Percentiles rank a stretch among this genome's conserved stretches.
These are phyloP conservation scores for Saccharomycopsis oosterbeekiorum DNA, from an alignment of 805 yeast genomes.

Conservation along the genomic window DNA sequence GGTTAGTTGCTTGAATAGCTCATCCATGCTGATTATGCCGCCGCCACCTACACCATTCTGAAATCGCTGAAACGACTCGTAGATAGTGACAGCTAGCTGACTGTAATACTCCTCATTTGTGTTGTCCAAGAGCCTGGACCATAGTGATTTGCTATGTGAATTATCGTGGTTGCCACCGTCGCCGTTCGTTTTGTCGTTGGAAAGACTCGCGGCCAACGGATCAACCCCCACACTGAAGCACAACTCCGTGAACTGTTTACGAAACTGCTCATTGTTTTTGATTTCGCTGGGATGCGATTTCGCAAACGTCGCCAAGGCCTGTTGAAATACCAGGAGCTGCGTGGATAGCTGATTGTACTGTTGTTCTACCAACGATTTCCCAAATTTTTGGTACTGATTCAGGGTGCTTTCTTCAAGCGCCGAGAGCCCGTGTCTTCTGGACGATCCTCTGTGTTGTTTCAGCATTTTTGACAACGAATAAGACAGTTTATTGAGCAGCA, in stretches of 20 bases:
- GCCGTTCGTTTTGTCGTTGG: constrained; percentile 22
- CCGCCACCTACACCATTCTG: constrained; percentile 54
- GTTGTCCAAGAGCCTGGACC: constrained; percentile 27
- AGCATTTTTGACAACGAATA: no score
- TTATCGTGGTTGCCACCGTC: constrained; percentile 22
- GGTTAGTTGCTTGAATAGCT: constrained; percentile 31
- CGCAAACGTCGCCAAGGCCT: constrained; percentile 68
- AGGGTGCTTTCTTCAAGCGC: constrained; percentile 5
- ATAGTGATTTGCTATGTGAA: constrained; percentile 25
- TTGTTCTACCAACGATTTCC: constrained; percentile 30
- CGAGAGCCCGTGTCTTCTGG: constrained; percentile 4
- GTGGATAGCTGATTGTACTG: constrained; percentile 56
- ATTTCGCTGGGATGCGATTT: constrained; percentile 62
- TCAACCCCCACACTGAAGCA: constrained; percentile 79
- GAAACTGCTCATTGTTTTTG: constrained; percentile 48
- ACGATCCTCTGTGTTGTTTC: neutral
- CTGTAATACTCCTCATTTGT: constrained; percentile 45
- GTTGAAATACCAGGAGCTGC: constrained; percentile 69
- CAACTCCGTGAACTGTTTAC: constrained; percentile 64
- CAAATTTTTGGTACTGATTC: constrained; percentile 12
- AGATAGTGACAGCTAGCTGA: constrained; percentile 62
- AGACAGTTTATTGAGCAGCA: no score
- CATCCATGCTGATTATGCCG: constrained; percentile 61
- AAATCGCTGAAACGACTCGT: constrained; percentile 66
- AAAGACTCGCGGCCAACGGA: constrained; percentile 45